Conservation (phyloP, 495 filamentous ascomycete genomes). For the Lichina pygmaea region DNA sequence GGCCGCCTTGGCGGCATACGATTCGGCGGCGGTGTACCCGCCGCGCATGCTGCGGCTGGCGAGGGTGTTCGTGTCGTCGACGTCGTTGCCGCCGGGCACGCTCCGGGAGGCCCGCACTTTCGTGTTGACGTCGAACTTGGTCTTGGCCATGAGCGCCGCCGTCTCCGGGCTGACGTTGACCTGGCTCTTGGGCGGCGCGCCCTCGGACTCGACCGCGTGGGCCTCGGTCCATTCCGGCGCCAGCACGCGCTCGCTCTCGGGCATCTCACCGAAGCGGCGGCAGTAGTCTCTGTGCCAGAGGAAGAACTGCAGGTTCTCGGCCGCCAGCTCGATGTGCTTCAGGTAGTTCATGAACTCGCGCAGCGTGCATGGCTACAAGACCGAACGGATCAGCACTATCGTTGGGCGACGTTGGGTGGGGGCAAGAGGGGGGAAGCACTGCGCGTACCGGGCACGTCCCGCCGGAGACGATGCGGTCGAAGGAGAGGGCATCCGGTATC, state of each 20-base stretch:
- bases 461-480: constrained; percentile 43
- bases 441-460: constrained; percentile 48
- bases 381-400: not conserved
- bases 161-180: constrained; percentile 12
- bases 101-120: constrained; percentile 11
- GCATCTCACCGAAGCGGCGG: constrained; percentile 27
- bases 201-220: constrained; percentile 14
- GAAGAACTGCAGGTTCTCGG: constrained; percentile 61
- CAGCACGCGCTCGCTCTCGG: constrained; percentile 23
- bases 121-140: constrained; percentile 21
- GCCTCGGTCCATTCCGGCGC: constrained; percentile 37
- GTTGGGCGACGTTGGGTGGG: not conserved
- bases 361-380: constrained; percentile 33
- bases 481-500: constrained; percentile 40
- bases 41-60: not conserved
- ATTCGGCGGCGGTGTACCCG: not conserved
- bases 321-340: constrained; percentile 41
- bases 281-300: constrained; percentile 46
- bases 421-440: not conserved
- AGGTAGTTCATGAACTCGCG: constrained; percentile 67
- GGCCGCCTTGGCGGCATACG: constrained; percentile 11
- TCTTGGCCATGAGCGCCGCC: constrained; percentile 26
- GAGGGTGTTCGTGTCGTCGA: constrained; percentile 2
- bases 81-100: constrained; percentile 16
- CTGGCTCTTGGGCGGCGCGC: constrained; percentile 3